Evolutionary conservation across 2,329 filamentous ascomycete species (phyloP).

Genomic region (Chaetothyriales sp.): DNA sequence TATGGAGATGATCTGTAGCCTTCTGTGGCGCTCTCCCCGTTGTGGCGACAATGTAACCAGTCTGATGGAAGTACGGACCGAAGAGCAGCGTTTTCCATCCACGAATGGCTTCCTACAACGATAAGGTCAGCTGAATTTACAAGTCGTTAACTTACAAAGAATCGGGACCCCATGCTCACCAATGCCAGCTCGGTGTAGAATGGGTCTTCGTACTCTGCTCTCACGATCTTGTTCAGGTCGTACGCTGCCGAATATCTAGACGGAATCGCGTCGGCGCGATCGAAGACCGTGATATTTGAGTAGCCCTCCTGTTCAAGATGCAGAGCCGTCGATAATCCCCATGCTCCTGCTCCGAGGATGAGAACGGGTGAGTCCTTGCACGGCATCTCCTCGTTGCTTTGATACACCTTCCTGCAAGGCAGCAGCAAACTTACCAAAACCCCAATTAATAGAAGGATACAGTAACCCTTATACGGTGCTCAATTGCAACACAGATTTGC

Average conservation of each 20-base stretch:
- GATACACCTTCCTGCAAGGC: no score
- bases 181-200: conserved; percentile 17
- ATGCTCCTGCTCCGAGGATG: conserved; percentile 37
- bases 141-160: neutral
- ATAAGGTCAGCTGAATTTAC: neutral
- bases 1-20: conserved; percentile 10
- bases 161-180: conserved; percentile 5
- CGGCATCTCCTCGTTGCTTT: no score
- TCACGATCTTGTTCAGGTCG: conserved; percentile 36
- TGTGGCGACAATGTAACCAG: conserved; percentile 32
- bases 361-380: conserved; percentile 22
- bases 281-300: conserved; percentile 35
- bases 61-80: conserved; percentile 32
- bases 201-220: conserved; percentile 16
- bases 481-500: neutral
- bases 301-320: conserved; percentile 34
- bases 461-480: neutral
- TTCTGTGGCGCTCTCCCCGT: conserved; percentile 23
- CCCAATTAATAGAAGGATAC: no score
- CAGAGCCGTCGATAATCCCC: conserved; percentile 35
- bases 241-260: conserved; percentile 34
- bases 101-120: conserved; percentile 23
- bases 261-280: conserved; percentile 31
- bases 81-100: conserved; percentile 34
- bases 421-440: no score